Base-by-base conservation (phyloP, 257 asterid genomes). In the Agastache rugosa region DNA sequence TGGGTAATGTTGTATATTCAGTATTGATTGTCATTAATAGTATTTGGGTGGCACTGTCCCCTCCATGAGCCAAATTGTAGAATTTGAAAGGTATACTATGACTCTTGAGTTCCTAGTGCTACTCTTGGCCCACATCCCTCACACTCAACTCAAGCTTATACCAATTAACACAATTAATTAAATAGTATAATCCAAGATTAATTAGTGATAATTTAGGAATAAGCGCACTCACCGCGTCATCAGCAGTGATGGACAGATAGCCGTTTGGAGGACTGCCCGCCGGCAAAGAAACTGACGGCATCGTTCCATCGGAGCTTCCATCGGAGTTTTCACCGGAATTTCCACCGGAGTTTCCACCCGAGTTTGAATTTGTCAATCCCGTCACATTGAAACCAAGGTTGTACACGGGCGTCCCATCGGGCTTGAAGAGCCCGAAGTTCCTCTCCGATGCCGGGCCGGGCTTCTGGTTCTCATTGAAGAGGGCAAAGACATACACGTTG, bases 391-490 rank as follows among this genome's bases (percentile, higher is more conserved):
- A 83, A 6, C 96, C 97, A 15, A 93, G 66, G 67, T 79, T 15
- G 73, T 93, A 93, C 7, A 82, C 90, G 45, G 96, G 96, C 27
- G 90, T 84, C 4, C 96, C 94, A 16, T 93, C 96, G 11, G 98
- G 97, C 73, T 88, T 86, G 71, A 93, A 93, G 2, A 91, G 97
- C 29, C 97, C 97, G 75, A 87, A 90, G 27, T 93, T 93, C 69
- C 96, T 83, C 89, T 93, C 98, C 0, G 98, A 93, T 0, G 87
- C 58, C 10, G 97, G 98, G 25, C 98, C 98, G 42, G 97, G 93
- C 88, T 93, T 93, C 85, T 80, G 77, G 45, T 93, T 90, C 87
- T 93, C 98, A 45, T 93, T 93, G 55, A 91, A 93, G 51, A 93
- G 69, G 0, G 98, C 98, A 29, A 93, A 93, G 4, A 93, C 83